These are phyloP conservation scores for Moesziomyces globuligerus DNA, from an alignment of 1,284 basidiomycete species.

Conservation along the genomic window DNA sequence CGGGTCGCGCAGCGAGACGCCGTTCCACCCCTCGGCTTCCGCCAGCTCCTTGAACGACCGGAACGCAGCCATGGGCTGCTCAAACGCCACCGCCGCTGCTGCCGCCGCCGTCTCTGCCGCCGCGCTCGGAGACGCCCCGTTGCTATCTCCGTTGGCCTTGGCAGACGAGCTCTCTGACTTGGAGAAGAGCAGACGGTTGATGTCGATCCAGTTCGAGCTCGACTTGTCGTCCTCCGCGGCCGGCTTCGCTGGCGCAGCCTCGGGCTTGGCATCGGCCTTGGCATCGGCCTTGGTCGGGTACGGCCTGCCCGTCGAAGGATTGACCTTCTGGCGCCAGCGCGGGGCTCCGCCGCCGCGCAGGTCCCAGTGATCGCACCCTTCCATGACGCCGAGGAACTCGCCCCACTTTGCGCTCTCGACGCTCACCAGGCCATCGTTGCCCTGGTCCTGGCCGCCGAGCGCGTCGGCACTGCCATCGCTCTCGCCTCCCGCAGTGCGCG, in stretches of 20 bases:
- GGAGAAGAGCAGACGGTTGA: slow-evolving; percentile 57
- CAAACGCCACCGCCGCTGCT: background rate
- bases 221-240: slow-evolving; percentile 8
- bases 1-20: slow-evolving; percentile 36
- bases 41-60: slow-evolving; percentile 28
- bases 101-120: background rate
- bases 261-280: no score
- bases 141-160: background rate
- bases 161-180: slow-evolving; percentile 15
- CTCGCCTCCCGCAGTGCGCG: slow-evolving; percentile 55
- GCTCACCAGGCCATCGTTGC: slow-evolving; percentile 94
- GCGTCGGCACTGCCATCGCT: slow-evolving; percentile 65
- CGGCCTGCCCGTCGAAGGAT: slow-evolving; percentile 57
- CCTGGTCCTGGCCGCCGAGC: slow-evolving; percentile 73
- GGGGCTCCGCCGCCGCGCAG: slow-evolving; percentile 79
- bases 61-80: slow-evolving; percentile 15
- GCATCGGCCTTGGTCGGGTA: slow-evolving; percentile 29
- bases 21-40: slow-evolving; percentile 33
- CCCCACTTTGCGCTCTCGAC: slow-evolving; percentile 70
- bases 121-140: no score
- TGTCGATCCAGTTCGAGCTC: slow-evolving; percentile 52
- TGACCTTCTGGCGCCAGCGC: slow-evolving; percentile 59
- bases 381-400: slow-evolving; percentile 80
- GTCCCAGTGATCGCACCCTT: slow-evolving; percentile 96
- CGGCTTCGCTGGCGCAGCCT: slow-evolving; percentile 17